Base-by-base conservation (phyloP, 371 early-diverging fungal genomes). In the Parasitella parasitica region DNA sequence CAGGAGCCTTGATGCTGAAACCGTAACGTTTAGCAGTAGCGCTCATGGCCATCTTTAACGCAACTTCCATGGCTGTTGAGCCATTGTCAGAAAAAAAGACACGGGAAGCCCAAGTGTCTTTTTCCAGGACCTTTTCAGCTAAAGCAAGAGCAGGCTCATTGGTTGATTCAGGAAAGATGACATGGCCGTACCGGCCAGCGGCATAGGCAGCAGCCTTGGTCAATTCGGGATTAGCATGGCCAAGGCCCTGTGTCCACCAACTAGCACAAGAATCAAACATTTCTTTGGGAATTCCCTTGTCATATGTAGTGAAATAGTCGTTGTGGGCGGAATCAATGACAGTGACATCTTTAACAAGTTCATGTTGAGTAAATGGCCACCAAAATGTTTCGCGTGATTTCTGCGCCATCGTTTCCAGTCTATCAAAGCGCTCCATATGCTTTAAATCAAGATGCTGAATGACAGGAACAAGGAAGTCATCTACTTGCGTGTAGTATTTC, bases 311-410 rank as follows among this genome's bases (percentile, higher is more conserved):
- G 70, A 89, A 87, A 49, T 83, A 65, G 54, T 93, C 94, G 9
- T 83, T 69, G 54, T 86, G 80, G 0, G 93, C 93, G 6, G 92
- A 90, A 69, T 93, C 93, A 43, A 93, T 85, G 6, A 91, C 87
- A 2, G 87, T 91, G 5, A 88, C 84, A n/a, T 80, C 76, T 57
- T 82, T 77, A 36, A 90, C 88, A 0, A 63, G 65, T 16, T 77
- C 62, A 52, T 93, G 92, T 57, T 93, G 94, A 0, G 94, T 93
- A 66, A 93, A 93, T 5, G 94, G 94, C 91, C 91, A 93, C 92
- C 94, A 91, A 20, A 93, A 76, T 0, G 72, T 76, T 3, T 81
- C 71, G 27, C 78, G 66, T 0, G 85, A 86, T 56, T 81, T 77
- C 2, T 80, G 70, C 0, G 78, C 83, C 84, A 93, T 83, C 0